A percentile compares a stretch with the other conserved stretches of the same genome.
phyloP scores from a whole-genome alignment of 768 basidiomycete species.

The Kwoniella sp. region DNA sequence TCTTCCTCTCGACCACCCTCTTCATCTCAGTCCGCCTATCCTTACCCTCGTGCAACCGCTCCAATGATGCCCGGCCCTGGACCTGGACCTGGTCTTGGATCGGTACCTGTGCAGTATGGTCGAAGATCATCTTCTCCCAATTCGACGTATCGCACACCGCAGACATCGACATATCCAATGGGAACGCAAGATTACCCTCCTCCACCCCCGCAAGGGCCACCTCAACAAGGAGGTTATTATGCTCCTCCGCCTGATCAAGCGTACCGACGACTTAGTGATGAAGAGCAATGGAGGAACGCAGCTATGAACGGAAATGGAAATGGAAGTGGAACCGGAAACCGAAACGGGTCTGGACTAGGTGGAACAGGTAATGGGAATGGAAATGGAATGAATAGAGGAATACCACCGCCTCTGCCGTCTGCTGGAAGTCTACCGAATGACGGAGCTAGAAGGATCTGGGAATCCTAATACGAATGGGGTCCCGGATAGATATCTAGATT shows the following conservation, averaged over 20 bases:
- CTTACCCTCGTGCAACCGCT: constrained; percentile 13
- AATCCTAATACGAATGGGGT: constrained; percentile 1
- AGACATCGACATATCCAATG: constrained; percentile 16
- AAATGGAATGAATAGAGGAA: constrained; percentile 1
- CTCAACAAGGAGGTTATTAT: constrained; percentile 13
- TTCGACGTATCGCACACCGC: constrained; percentile 18
- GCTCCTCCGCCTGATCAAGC: constrained; percentile 11
- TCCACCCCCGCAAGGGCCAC: constrained; percentile 1
- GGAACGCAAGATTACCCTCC: constrained; percentile 13
- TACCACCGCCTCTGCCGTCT: constrained; percentile 5
- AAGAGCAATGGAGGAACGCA: constrained; percentile 20
- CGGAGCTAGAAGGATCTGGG: constrained; percentile 18
- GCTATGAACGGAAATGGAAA: constrained; percentile 1
- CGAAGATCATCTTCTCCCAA: constrained; percentile 18
- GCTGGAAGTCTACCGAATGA: constrained; percentile 15
- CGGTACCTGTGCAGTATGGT: not conserved
- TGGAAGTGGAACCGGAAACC: constrained; percentile 1
- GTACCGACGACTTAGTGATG: constrained; percentile 20
- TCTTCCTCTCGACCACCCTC: constrained; percentile 6
- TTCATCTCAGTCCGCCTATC: constrained; percentile 10
- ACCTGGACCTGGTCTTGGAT: not conserved
- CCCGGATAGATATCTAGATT: not conserved
- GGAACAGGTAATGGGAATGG: not conserved
- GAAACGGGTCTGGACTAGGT: not conserved
- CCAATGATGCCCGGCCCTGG: constrained; percentile 4